Conservation (phyloP, 2,329 filamentous ascomycete species). For the Neofusicoccum umdonicola region DNA sequence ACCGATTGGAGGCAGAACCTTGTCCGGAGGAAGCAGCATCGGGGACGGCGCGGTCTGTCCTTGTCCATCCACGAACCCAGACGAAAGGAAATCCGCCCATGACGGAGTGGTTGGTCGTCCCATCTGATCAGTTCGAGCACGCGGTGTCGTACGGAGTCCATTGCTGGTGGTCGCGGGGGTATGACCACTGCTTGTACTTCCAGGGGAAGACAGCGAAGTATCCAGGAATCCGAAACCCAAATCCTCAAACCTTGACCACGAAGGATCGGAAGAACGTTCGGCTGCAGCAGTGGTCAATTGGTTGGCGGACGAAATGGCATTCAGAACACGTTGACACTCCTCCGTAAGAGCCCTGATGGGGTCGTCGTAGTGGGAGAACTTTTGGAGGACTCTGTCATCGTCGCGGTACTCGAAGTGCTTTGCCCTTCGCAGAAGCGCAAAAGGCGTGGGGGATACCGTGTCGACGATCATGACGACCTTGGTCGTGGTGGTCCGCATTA, state of each 20-base stretch:
- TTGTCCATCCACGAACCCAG: slow-evolving; percentile 80
- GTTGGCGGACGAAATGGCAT: slow-evolving; percentile 83
- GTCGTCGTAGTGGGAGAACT: slow-evolving; percentile 86
- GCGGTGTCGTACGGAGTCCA: slow-evolving; percentile 64
- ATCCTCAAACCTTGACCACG: slow-evolving; percentile 96
- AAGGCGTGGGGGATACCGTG: slow-evolving; percentile 89
- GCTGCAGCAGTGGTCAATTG: slow-evolving; percentile 67
- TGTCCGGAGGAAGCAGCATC: slow-evolving; percentile 83
- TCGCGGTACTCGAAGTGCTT: slow-evolving; percentile 96
- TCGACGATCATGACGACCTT: slow-evolving; percentile 97
- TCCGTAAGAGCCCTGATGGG: slow-evolving; percentile 85
- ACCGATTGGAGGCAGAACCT: slow-evolving; percentile 82
- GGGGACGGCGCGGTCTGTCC: slow-evolving; percentile 62
- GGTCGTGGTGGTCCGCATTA: slow-evolving; percentile 77
- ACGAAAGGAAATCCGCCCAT: slow-evolving; percentile 96
- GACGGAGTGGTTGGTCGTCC: slow-evolving; percentile 91
- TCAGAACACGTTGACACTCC: slow-evolving; percentile 87
- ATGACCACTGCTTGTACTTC: slow-evolving; percentile 27
- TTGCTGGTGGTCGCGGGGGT: slow-evolving; percentile 20
- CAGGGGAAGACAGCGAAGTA: slow-evolving; percentile 46
- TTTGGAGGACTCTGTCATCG: slow-evolving; percentile 77
- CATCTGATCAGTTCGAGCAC: slow-evolving; percentile 64
- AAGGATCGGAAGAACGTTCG: slow-evolving; percentile 61
- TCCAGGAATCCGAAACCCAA: slow-evolving; percentile 80
- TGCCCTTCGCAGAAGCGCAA: slow-evolving; percentile 81